phyloP scores from a whole-genome alignment of 306 rosid genomes.

The Malus fusca region DNA sequence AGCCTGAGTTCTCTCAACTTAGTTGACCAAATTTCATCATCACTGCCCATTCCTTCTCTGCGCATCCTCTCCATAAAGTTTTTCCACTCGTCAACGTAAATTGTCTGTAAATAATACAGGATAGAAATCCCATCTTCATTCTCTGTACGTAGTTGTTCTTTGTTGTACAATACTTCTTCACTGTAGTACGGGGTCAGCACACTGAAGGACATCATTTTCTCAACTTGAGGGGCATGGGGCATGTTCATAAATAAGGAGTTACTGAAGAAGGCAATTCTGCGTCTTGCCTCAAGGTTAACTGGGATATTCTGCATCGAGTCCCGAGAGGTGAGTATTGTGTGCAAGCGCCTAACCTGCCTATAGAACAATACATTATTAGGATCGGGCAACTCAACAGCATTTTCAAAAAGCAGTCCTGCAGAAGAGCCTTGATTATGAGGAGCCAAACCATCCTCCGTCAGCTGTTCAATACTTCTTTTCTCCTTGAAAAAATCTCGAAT shows the following conservation, averaged over 20 bases:
- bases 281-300: slow-evolving; percentile 89
- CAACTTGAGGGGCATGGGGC: slow-evolving; percentile 97
- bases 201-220: slow-evolving; percentile 97
- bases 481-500: slow-evolving; percentile 75
- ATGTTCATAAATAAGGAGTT: slow-evolving; percentile 93
- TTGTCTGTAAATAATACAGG: slow-evolving; percentile 78
- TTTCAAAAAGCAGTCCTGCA: slow-evolving; percentile 60
- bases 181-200: slow-evolving; percentile 87
- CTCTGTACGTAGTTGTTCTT: slow-evolving; percentile 76
- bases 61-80: slow-evolving; percentile 89
- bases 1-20: slow-evolving; percentile 82
- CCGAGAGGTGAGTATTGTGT: slow-evolving; percentile 79
- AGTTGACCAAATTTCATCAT: slow-evolving; percentile 68
- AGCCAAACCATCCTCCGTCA: slow-evolving; percentile 79
- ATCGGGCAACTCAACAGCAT: slow-evolving; percentile 63
- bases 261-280: slow-evolving; percentile 89
- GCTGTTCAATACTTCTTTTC: slow-evolving; percentile 49
- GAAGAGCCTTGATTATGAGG: slow-evolving; percentile 45
- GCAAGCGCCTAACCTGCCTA: slow-evolving; percentile 76
- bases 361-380: slow-evolving; percentile 58
- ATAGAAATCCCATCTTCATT: slow-evolving; percentile 91
- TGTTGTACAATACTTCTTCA: slow-evolving; percentile 73
- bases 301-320: slow-evolving; percentile 91
- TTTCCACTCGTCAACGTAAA: slow-evolving; percentile 88
- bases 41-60: slow-evolving; percentile 69